Evolutionary conservation across 2,329 filamentous ascomycete genomes (phyloP).

Genomic region (Thielaviopsis cerberus): DNA sequence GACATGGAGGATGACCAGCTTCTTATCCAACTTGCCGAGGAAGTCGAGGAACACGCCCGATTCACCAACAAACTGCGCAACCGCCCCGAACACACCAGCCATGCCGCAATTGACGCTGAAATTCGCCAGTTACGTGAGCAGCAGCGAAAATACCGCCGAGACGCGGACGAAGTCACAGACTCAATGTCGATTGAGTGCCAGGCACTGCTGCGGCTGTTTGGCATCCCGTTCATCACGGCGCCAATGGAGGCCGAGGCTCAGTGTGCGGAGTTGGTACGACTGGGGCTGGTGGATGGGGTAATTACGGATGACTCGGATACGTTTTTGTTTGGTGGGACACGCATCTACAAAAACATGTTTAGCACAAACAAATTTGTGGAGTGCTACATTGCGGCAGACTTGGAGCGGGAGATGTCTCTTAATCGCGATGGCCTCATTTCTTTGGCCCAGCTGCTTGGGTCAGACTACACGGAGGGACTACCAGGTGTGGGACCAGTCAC

Average conservation of each 20-base stretch:
- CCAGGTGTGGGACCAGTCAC: constrained; percentile 85
- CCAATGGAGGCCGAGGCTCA: constrained; percentile 99
- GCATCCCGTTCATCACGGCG: constrained; percentile 87
- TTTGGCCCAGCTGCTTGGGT: constrained; percentile 77
- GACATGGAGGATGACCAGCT: constrained; percentile 88
- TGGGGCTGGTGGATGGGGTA: constrained; percentile 88
- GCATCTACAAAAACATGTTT: constrained; percentile 99
- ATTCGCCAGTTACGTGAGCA: constrained; percentile 75
- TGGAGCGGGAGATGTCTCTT: constrained; percentile 77
- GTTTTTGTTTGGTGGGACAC: constrained; percentile 87
- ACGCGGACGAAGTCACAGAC: constrained; percentile 91
- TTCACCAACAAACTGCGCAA: constrained; percentile 79
- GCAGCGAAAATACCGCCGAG: constrained; percentile 86
- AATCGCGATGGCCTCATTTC: constrained; percentile 74
- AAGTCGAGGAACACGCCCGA: constrained; percentile 82
- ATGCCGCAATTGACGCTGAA: constrained; percentile 69
- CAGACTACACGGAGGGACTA: constrained; percentile 86
- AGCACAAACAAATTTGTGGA: constrained; percentile 96
- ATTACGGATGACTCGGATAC: constrained; percentile 95
- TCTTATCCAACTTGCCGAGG: constrained; percentile 65
- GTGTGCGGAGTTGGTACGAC: constrained; percentile 71
- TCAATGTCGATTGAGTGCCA: constrained; percentile 95
- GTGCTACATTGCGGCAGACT: constrained; percentile 69
- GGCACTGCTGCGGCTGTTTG: constrained; percentile 72
- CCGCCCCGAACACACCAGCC: constrained; percentile 49